Evolutionary conservation across 2,329 filamentous ascomycete species (phyloP).

Genomic region (Madurella mycetomatis): DNA sequence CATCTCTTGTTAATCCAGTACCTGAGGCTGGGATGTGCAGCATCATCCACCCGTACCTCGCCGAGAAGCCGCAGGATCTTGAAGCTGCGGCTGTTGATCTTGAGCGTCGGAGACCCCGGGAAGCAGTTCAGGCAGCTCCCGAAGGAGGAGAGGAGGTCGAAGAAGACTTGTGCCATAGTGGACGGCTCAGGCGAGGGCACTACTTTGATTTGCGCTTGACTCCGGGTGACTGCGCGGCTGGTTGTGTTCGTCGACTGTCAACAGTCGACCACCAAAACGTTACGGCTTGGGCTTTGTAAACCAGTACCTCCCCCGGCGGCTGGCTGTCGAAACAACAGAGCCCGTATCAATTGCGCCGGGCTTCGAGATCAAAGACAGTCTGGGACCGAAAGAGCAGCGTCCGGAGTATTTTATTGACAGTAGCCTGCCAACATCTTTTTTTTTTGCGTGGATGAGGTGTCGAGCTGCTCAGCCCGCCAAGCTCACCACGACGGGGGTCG

Average conservation of each 20-base stretch:
- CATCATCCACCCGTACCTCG: conserved; percentile 56
- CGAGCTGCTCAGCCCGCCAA: background rate
- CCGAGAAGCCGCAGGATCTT: conserved; percentile 92
- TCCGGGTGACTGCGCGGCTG: background rate
- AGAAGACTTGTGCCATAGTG: conserved; percentile 74
- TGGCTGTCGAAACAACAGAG: background rate
- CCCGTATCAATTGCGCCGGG: background rate
- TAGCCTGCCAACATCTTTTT: background rate
- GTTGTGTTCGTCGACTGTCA: background rate
- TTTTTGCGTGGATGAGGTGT: background rate
- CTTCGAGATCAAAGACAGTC: background rate
- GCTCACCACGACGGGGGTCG: background rate
- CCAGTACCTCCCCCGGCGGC: background rate
- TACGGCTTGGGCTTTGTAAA: background rate
- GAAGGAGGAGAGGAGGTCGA: conserved; percentile 86
- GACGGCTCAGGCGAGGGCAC: background rate
- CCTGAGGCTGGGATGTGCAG: background rate
- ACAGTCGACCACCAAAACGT: background rate
- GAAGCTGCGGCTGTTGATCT: conserved; percentile 91
- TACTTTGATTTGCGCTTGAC: background rate
- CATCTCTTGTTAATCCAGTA: background rate
- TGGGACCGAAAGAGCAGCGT: background rate
- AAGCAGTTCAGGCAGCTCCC: conserved; percentile 97
- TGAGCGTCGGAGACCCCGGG: conserved; percentile 85
- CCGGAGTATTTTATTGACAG: background rate